Conservation (phyloP, 371 early-diverging fungal genomes). For the Zopfochytrium polystomum region DNA sequence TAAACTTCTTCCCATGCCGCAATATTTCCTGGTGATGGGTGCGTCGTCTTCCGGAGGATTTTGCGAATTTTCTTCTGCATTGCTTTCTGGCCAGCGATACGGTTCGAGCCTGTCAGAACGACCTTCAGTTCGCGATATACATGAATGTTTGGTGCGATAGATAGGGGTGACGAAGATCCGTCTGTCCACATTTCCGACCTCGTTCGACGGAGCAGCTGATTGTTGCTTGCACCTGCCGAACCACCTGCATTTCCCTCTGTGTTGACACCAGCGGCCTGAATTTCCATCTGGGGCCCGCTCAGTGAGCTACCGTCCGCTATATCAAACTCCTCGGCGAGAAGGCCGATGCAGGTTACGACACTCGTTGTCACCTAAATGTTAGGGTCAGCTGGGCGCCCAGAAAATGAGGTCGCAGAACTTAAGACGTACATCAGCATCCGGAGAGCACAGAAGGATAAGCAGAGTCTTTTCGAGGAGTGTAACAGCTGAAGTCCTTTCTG, state of each 20-base stretch:
- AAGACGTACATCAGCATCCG: slow-evolving; percentile 70
- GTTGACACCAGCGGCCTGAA: background rate
- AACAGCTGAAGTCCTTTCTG: slow-evolving; percentile 67
- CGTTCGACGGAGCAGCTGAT: too few relatives aligned
- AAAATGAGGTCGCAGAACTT: slow-evolving; percentile 57
- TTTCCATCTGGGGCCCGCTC: slow-evolving; percentile 11
- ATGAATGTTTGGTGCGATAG: slow-evolving; percentile 67
- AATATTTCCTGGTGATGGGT: slow-evolving; percentile 72
- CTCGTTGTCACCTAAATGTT: slow-evolving; percentile 15
- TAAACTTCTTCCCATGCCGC: slow-evolving; percentile 87
- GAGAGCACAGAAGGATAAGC: slow-evolving; percentile 69
- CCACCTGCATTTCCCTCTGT: background rate
- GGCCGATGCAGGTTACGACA: slow-evolving; percentile 32
- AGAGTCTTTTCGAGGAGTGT: slow-evolving; percentile 76
- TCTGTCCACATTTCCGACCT: too few relatives aligned
- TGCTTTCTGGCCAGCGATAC: slow-evolving; percentile 63
- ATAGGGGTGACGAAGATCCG: slow-evolving; percentile 20
- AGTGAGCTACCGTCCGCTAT: slow-evolving; percentile 33
- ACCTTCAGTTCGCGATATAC: slow-evolving; percentile 66
- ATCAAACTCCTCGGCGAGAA: slow-evolving; percentile 50
- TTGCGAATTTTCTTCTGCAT: slow-evolving; percentile 77
- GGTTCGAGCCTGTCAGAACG: slow-evolving; percentile 38
- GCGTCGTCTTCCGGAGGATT: slow-evolving; percentile 63
- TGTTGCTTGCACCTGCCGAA: too few relatives aligned
- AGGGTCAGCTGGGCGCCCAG: slow-evolving; percentile 62